These are phyloP conservation scores for Geosiphon pyriformis DNA, from an alignment of 192 early-diverging fungal genomes.

Conservation along the genomic window DNA sequence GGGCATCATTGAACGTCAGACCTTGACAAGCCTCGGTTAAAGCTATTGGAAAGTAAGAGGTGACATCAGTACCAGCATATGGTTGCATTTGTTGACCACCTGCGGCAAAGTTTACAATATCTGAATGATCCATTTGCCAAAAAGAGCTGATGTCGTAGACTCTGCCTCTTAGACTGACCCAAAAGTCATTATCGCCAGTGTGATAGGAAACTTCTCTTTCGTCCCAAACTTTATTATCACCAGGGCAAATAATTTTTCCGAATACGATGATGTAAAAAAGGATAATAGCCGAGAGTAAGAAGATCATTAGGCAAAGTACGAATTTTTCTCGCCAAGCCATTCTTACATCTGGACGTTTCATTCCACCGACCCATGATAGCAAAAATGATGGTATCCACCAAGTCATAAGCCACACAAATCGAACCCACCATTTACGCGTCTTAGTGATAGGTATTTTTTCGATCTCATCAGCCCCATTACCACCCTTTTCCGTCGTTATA, in stretches of 20 bases:
- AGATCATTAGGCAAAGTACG: conserved; percentile 76
- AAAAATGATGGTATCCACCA: conserved; percentile 72
- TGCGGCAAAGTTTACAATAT: conserved; percentile 32
- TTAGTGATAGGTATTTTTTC: conserved; percentile 46
- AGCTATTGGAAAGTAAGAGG: conserved; percentile 56
- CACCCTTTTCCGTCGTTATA: conserved; percentile 39
- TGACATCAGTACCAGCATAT: conserved; percentile 60
- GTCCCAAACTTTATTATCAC: conserved; percentile 55
- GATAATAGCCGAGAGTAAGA: conserved; percentile 65
- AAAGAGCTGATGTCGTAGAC: conserved; percentile 69
- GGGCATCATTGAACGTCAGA: not conserved
- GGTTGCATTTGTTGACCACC: conserved; percentile 40
- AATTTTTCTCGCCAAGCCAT: conserved; percentile 97
- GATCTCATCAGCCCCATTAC: conserved; percentile 34
- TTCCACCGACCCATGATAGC: conserved; percentile 54
- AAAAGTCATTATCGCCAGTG: conserved; percentile 54
- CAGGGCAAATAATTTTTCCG: conserved; percentile 77
- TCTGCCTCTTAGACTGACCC: conserved; percentile 57
- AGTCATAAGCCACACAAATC: conserved; percentile 74
- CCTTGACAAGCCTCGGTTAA: conserved; percentile 44
- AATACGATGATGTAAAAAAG: conserved; percentile 88
- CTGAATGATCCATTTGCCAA: conserved; percentile 50
- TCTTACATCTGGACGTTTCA: conserved; percentile 84
- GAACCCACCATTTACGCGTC: conserved; percentile 59
- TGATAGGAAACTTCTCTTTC: conserved; percentile 54